Percentiles rank a stretch among this genome's conserved stretches.
phyloP scores from a whole-genome alignment of 2,329 filamentous ascomycete species.

The Beauveria asiatica region DNA sequence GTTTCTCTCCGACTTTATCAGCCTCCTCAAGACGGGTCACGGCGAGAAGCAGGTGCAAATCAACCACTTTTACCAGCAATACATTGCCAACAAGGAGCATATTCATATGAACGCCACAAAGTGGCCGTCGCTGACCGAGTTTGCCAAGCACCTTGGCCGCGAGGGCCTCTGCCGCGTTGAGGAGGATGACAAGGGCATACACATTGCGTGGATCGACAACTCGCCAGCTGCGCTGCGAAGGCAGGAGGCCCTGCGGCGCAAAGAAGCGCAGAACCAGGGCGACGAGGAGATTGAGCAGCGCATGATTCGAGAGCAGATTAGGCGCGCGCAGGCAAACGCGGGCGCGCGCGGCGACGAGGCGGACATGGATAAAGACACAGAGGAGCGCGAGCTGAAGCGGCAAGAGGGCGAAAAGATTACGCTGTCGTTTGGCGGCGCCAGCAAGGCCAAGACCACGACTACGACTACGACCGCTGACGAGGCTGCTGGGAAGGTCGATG shows the following conservation, averaged over 20 bases:
- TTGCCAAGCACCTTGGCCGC: slow-evolving; percentile 75
- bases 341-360: slow-evolving; percentile 28
- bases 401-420: slow-evolving; percentile 70
- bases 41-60: slow-evolving; percentile 83
- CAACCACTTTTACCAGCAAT: slow-evolving; percentile 93
- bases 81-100: slow-evolving; percentile 81
- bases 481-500: slow-evolving; percentile 16
- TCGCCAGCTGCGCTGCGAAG: slow-evolving; percentile 75
- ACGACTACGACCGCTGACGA: slow-evolving; percentile 14
- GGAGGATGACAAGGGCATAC: slow-evolving; percentile 76
- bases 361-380: slow-evolving; percentile 30
- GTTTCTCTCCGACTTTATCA: slow-evolving; percentile 73
- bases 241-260: slow-evolving; percentile 71
- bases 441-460: slow-evolving; percentile 24
- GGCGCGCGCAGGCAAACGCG: slow-evolving; percentile 53
- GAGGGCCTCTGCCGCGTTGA: slow-evolving; percentile 87
- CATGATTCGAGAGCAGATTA: slow-evolving; percentile 76
- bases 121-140: slow-evolving; percentile 82
- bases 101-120: slow-evolving; percentile 90
- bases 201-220: slow-evolving; percentile 86
- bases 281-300: slow-evolving; percentile 85
- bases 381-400: slow-evolving; percentile 44
- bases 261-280: slow-evolving; percentile 79
- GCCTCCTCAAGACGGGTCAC: slow-evolving; percentile 71
- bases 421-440: slow-evolving; percentile 51